phyloP scores from a whole-genome alignment of 768 basidiomycete species.

The Erythrobasidium yunnanense region DNA sequence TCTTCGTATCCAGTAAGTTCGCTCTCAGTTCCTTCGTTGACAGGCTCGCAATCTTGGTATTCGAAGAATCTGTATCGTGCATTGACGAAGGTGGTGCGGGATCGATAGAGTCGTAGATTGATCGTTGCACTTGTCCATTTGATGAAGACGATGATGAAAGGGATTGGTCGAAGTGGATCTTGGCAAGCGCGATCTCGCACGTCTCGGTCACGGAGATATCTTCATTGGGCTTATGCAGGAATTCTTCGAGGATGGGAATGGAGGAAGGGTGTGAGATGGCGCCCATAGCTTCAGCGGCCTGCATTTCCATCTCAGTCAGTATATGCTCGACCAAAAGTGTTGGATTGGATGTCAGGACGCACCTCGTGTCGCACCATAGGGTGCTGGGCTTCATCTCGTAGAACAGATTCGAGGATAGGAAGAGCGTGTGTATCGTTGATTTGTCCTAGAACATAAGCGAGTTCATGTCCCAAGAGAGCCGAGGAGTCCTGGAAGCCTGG shows the following conservation, averaged over 20 bases:
- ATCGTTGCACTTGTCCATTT: slow-evolving; percentile 38
- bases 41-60: slow-evolving; percentile 41
- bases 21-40: slow-evolving; percentile 47
- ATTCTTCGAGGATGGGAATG: slow-evolving; percentile 59
- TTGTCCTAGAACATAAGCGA: slow-evolving; percentile 94
- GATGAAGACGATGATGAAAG: slow-evolving; percentile 31
- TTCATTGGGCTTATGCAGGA: slow-evolving; percentile 58
- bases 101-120: slow-evolving; percentile 71
- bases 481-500: slow-evolving; percentile 76
- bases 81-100: slow-evolving; percentile 59
- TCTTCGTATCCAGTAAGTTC: slow-evolving; percentile 54
- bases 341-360: slow-evolving; percentile 31
- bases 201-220: slow-evolving; percentile 68
- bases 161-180: slow-evolving; percentile 72
- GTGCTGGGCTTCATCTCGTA: slow-evolving; percentile 61
- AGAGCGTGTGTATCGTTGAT: slow-evolving; percentile 64
- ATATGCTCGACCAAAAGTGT: too few species aligned
- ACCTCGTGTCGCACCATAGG: slow-evolving; percentile 98
- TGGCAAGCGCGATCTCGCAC: slow-evolving; percentile 89
- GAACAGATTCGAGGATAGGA: slow-evolving; percentile 63
- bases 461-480: slow-evolving; percentile 85
- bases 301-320: slow-evolving; percentile 14
- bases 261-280: slow-evolving; percentile 67
- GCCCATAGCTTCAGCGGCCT: slow-evolving; percentile 98
- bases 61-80: slow-evolving; percentile 41